phyloP scores from a whole-genome alignment of 345 rosid species.

The Eucalyptus victrix region DNA sequence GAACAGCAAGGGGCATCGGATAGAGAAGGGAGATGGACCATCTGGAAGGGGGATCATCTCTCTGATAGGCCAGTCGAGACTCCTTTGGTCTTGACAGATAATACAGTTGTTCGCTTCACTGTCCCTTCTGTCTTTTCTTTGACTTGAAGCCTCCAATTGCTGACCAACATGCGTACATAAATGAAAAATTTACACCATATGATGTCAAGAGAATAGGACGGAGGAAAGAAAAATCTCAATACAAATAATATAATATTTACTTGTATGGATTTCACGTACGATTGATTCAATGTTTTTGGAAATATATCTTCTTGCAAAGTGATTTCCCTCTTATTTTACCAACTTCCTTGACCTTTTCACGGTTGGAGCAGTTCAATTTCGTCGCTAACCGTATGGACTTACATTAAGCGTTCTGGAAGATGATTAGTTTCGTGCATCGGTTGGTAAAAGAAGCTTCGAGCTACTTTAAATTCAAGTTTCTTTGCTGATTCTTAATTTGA shows the following conservation, averaged over 20 bases:
- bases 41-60: neutral
- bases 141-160: neutral
- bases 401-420: neutral
- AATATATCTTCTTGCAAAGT: neutral
- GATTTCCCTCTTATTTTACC: neutral
- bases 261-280: neutral
- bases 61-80: neutral
- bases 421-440: neutral
- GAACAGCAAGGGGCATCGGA: neutral
- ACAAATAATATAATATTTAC: neutral
- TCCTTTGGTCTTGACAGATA: neutral
- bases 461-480: neutral
- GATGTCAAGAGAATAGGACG: neutral
- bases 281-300: neutral
- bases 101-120: neutral
- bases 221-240: neutral
- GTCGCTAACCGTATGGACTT: neutral
- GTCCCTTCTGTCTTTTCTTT: neutral
- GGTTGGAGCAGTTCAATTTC: neutral
- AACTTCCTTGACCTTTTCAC: neutral
- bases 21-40: neutral
- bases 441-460: neutral
- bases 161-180: neutral
- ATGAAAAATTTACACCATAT: neutral
- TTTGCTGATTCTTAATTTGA: neutral